A percentile compares a stretch with the other conserved stretches of the same genome.
These are phyloP conservation scores for Clonostachys sp. DNA, from an alignment of 2,329 filamentous ascomycete species.

Conservation along the genomic window DNA sequence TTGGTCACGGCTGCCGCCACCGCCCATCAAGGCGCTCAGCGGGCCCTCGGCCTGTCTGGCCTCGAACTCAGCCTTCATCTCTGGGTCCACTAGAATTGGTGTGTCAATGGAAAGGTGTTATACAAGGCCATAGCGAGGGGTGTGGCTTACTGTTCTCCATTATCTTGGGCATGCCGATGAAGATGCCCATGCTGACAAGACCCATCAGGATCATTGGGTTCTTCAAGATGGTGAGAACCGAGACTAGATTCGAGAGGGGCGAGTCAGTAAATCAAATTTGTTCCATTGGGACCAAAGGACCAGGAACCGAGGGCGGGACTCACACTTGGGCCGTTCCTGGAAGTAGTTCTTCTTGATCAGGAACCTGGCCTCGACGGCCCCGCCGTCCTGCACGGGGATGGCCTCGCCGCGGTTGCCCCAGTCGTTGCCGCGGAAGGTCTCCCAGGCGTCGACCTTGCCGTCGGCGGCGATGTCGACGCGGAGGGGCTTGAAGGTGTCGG, in stretches of 20 bases:
- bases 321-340: constrained; percentile 70
- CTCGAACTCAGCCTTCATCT: constrained; percentile 88
- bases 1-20: constrained; percentile 8
- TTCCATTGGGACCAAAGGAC: neutral
- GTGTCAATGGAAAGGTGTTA: neutral
- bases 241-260: constrained; percentile 45
- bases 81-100: constrained; percentile 81
- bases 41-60: constrained; percentile 77
- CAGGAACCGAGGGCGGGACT: constrained; percentile 26
- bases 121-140: neutral
- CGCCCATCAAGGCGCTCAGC: constrained; percentile 51
- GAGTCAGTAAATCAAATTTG: neutral
- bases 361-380: constrained; percentile 55
- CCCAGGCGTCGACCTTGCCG: constrained; percentile 61
- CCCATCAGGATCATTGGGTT: constrained; percentile 97
- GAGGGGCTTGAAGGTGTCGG: constrained; percentile 73
- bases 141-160: constrained; percentile 82
- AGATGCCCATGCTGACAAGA: constrained; percentile 73
- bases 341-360: constrained; percentile 70
- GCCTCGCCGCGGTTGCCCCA: constrained; percentile 81
- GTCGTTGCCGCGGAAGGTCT: constrained; percentile 84
- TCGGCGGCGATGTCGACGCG: constrained; percentile 65
- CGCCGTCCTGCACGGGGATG: constrained; percentile 32
- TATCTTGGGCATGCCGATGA: constrained; percentile 90
- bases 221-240: constrained; percentile 77